Conservation (phyloP, 192 early-diverging fungal genomes). For the Umbelopsis vinacea region DNA sequence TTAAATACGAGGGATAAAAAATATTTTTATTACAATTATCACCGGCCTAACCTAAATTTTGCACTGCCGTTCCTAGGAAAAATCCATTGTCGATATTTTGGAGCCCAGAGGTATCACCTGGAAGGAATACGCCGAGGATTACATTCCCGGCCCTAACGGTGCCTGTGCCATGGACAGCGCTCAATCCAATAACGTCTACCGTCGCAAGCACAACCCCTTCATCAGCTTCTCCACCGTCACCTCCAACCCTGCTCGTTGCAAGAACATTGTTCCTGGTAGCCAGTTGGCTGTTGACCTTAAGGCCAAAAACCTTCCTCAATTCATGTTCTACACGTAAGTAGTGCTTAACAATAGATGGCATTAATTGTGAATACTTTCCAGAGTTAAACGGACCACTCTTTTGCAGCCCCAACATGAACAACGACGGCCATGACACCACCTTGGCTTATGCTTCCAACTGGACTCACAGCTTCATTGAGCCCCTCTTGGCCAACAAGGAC, state of each 20-base stretch:
- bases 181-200: background rate
- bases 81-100: constrained; percentile 51
- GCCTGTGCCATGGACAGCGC: background rate
- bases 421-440: constrained; percentile 27
- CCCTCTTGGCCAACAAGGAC: background rate
- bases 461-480: constrained; percentile 13
- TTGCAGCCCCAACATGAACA: constrained; percentile 16
- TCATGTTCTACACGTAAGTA: constrained; percentile 28
- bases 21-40: background rate
- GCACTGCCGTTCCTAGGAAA: background rate
- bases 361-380: too few relatives aligned
- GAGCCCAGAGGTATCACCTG: constrained; percentile 54
- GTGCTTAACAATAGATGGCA: too few relatives aligned
- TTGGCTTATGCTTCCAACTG: constrained; percentile 9
- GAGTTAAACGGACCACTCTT: too few relatives aligned
- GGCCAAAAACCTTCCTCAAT: constrained; percentile 22
- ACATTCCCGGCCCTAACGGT: constrained; percentile 24
- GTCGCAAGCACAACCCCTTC: constrained; percentile 48
- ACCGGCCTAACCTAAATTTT: background rate
- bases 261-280: constrained; percentile 9
- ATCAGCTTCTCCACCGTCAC: constrained; percentile 42
- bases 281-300: background rate
- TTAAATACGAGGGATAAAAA: background rate
- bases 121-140: constrained; percentile 57
- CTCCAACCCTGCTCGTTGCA: constrained; percentile 24